Percentiles rank a stretch among this genome's conserved stretches.
Conservation (phyloP, 2,329 filamentous ascomycete genomes). For the Colletotrichum horii region DNA sequence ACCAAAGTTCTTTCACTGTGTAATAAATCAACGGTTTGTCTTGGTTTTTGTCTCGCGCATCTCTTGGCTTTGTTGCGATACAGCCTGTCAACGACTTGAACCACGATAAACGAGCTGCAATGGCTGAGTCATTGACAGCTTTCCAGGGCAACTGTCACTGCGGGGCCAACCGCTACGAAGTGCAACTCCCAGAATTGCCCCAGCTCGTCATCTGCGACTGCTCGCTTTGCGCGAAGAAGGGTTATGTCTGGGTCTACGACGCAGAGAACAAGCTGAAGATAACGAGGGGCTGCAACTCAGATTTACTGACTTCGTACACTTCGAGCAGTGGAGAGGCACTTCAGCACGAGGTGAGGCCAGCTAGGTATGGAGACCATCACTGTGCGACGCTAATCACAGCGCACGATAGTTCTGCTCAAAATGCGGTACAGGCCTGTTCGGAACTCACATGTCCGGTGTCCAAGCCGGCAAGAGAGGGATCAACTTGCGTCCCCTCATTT, state of each 20-base stretch:
- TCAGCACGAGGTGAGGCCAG: conserved; percentile 21
- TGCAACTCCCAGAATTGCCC: conserved; percentile 13
- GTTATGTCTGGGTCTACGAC: conserved; percentile 29
- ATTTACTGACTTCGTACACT: not conserved
- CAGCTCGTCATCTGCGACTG: conserved; percentile 26
- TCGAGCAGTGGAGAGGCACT: not conserved
- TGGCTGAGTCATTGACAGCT: not conserved
- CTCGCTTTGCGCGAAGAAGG: conserved; percentile 31
- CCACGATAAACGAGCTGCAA: not conserved
- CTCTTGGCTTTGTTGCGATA: not conserved
- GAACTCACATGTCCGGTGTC: conserved; percentile 27
- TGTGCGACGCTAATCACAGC: not conserved
- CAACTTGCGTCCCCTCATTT: conserved; percentile 23
- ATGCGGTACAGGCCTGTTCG: conserved; percentile 30
- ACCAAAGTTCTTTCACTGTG: not conserved
- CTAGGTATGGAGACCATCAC: not conserved
- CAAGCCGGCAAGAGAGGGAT: conserved; percentile 25
- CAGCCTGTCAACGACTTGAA: not conserved
- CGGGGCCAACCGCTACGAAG: conserved; percentile 30
- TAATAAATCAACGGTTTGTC: not conserved
- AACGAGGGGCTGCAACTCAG: conserved; percentile 16
- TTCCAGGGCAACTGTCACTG: conserved; percentile 34
- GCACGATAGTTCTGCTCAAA: conserved; percentile 29
- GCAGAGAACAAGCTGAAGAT: conserved; percentile 4
- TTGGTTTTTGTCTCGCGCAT: not conserved